Evolutionary conservation across 1,284 basidiomycete species (phyloP).

Genomic region (Ustilago crameri): DNA sequence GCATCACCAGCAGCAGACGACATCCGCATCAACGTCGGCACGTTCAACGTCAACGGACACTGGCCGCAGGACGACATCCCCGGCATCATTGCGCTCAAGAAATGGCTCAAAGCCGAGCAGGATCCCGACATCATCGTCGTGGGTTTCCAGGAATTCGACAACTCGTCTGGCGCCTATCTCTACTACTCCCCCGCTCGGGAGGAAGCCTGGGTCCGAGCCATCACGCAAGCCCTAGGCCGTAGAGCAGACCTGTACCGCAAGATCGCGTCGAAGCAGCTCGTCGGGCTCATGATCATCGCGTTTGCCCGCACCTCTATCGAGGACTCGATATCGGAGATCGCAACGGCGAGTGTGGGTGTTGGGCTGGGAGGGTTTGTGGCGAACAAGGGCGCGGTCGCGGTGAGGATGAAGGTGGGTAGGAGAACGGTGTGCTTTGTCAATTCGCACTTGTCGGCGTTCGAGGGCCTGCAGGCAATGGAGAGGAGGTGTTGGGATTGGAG

Average conservation of each 20-base stretch:
- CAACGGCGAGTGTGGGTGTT: slow-evolving; percentile 38
- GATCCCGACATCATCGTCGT: slow-evolving; percentile 51
- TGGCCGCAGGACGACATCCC: slow-evolving; percentile 20
- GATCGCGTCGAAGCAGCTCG: slow-evolving; percentile 49
- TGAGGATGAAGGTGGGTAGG: slow-evolving; percentile 88
- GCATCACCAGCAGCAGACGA: slow-evolving; percentile 39
- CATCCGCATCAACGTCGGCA: slow-evolving; percentile 40
- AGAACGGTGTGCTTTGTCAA: slow-evolving; percentile 94
- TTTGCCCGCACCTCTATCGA: slow-evolving; percentile 25
- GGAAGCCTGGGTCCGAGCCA: slow-evolving; percentile 31
- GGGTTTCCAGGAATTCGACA: slow-evolving; percentile 55
- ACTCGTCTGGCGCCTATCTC: slow-evolving; percentile 43
- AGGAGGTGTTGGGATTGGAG: slow-evolving; percentile 53
- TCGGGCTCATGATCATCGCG: slow-evolving; percentile 44
- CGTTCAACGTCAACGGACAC: slow-evolving; percentile 44
- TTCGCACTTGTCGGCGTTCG: slow-evolving; percentile 84
- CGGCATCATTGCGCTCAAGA: slow-evolving; percentile 32
- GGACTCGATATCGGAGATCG: slow-evolving; percentile 19
- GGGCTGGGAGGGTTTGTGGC: slow-evolving; percentile 52
- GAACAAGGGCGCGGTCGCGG: slow-evolving; percentile 78
- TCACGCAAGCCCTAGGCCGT: slow-evolving; percentile 28
- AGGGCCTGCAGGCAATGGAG: slow-evolving; percentile 49
- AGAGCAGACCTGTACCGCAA: slow-evolving; percentile 21
- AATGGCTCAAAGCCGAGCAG: slow-evolving; percentile 42
- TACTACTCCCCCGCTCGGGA: slow-evolving; percentile 52